Conservation (phyloP, 257 asterid genomes). For the Solanum commersonii region DNA sequence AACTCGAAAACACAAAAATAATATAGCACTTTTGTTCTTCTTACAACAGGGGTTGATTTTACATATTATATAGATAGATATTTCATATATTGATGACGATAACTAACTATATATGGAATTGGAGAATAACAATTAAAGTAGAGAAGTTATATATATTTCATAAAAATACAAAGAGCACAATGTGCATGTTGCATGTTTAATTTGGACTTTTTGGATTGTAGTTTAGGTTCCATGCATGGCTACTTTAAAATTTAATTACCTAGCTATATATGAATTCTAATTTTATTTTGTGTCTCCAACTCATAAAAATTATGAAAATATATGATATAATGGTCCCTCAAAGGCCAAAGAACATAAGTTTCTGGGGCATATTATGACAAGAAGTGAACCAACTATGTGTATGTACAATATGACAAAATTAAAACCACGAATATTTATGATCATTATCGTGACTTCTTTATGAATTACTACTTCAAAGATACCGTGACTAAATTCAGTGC, state of each 20-base stretch:
- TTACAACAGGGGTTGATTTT: neutral
- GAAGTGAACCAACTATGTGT: neutral
- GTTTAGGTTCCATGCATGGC: conserved; percentile 25
- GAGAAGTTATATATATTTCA: neutral
- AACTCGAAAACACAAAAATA: neutral
- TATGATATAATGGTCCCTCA: neutral
- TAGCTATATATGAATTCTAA: neutral
- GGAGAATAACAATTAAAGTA: neutral
- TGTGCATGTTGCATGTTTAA: conserved; percentile 12
- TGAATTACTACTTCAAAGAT: neutral
- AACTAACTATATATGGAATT: neutral
- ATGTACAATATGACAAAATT: neutral
- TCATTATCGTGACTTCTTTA: neutral
- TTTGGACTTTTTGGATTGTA: neutral
- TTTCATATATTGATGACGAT: neutral
- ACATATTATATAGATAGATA: neutral
- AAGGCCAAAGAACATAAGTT: neutral
- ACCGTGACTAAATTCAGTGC: neutral
- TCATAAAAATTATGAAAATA: neutral
- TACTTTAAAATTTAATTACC: neutral
- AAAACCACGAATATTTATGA: neutral
- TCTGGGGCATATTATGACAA: neutral
- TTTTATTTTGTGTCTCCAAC: conserved; percentile 1
- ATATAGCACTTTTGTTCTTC: too few relatives aligned
- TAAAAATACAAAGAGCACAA: neutral